phyloP scores from a whole-genome alignment of 768 basidiomycete species.

The Collybiopsis luxurians region DNA sequence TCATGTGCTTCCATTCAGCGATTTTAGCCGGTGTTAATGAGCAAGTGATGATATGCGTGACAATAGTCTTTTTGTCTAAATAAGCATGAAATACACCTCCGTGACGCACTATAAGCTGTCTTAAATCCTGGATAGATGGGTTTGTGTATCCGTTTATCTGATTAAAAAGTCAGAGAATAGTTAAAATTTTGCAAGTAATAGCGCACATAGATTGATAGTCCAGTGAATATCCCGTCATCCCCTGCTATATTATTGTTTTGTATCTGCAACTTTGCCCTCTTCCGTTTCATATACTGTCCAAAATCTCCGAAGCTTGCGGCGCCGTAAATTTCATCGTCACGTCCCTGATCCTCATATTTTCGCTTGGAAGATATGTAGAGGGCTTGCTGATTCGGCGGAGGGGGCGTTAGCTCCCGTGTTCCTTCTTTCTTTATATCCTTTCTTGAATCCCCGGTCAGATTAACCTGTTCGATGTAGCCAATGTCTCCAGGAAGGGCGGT shows the following conservation, averaged over 20 bases:
- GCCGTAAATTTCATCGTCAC: constrained; percentile 60
- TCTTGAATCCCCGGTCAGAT: constrained; percentile 23
- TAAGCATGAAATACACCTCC: constrained; percentile 86
- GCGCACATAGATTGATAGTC: constrained; percentile 80
- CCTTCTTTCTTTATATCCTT: neutral
- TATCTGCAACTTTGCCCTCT: constrained; percentile 86
- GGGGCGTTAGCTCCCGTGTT: constrained; percentile 6
- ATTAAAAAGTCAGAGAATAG: constrained; percentile 4
- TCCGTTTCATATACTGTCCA: constrained; percentile 87
- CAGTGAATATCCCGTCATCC: constrained; percentile 60
- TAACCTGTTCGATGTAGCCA: constrained; percentile 13
- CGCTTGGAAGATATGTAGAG: constrained; percentile 11
- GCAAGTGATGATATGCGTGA: constrained; percentile 90
- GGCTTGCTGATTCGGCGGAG: neutral
- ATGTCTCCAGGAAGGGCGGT: constrained; percentile 48
- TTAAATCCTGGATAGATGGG: constrained; percentile 82
- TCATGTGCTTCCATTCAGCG: constrained; percentile 85
- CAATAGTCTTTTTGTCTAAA: constrained; percentile 71
- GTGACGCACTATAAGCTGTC: constrained; percentile 74
- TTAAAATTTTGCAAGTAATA: neutral
- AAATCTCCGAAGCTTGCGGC: constrained; percentile 79
- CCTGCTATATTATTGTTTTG: constrained; percentile 55
- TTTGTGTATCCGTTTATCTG: constrained; percentile 90
- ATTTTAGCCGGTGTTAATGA: constrained; percentile 89
- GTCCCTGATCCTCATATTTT: constrained; percentile 12